These are phyloP conservation scores for Lactarius sanguifluus DNA, from an alignment of 768 basidiomycete species.

Conservation along the genomic window DNA sequence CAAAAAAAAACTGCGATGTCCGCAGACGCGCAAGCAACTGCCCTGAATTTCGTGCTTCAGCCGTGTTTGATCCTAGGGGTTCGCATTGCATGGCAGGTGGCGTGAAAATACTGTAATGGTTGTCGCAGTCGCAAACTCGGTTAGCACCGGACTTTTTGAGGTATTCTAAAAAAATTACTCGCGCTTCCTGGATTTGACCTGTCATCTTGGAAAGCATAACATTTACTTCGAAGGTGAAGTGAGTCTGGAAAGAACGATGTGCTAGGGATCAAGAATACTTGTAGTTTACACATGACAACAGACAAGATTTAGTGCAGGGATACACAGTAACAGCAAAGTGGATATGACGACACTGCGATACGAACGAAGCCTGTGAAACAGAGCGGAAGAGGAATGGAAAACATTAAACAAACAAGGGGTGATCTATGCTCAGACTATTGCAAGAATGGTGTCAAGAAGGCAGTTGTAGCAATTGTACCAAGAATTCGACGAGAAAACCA, in stretches of 20 bases:
- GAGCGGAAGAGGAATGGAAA: constrained; percentile 8
- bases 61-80: constrained; percentile 22
- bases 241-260: constrained; percentile 13
- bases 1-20: constrained; percentile 12
- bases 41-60: constrained; percentile 22
- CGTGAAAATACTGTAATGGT: constrained; percentile 2
- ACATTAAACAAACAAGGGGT: constrained; percentile 4
- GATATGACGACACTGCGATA: constrained; percentile 19
- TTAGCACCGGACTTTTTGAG: constrained; percentile 15
- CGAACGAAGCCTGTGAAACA: constrained; percentile 18
- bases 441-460: constrained; percentile 21
- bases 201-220: constrained; percentile 25
- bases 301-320: constrained; percentile 14
- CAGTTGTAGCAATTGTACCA: constrained; percentile 9
- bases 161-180: constrained; percentile 11
- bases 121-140: constrained; percentile 6
- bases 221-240: constrained; percentile 21
- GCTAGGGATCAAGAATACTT: constrained; percentile 17
- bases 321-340: constrained; percentile 17
- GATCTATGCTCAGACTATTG: constrained; percentile 17
- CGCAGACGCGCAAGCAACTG: constrained; percentile 12
- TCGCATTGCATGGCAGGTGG: constrained; percentile 13
- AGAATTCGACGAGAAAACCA: constrained; percentile 10
- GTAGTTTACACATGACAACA: constrained; percentile 25
- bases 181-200: constrained; percentile 9